Evolutionary conservation across 345 rosid genomes (phyloP).

Genomic region (Citrus unshiu): DNA sequence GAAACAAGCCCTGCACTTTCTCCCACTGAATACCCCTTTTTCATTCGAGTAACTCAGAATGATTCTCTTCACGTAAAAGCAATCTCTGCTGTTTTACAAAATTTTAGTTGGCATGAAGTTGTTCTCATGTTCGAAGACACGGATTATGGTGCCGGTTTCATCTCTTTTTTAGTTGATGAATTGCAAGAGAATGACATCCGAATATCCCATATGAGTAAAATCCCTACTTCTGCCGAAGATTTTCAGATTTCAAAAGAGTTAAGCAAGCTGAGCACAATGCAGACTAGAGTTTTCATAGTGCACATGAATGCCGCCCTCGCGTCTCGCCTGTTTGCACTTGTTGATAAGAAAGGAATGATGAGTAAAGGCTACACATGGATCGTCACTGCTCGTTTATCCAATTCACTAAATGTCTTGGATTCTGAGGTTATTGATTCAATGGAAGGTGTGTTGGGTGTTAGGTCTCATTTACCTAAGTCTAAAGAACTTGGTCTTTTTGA

Average conservation of each 20-base stretch:
- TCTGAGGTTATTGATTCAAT: not conserved
- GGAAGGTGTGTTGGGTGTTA: conserved; percentile 11
- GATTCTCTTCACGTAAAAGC: conserved; percentile 31
- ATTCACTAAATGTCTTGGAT: conserved; percentile 2
- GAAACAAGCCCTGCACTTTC: conserved; percentile 29
- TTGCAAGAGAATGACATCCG: conserved; percentile 23
- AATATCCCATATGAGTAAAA: conserved; percentile 15
- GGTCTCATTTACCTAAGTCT: not conserved
- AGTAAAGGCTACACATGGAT: conserved; percentile 36
- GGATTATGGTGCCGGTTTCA: conserved; percentile 31
- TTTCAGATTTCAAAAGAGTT: conserved; percentile 21
- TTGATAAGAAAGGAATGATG: conserved; percentile 28
- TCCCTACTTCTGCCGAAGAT: conserved; percentile 20
- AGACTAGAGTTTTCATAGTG: conserved; percentile 37
- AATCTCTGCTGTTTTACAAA: conserved; percentile 21
- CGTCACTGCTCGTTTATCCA: conserved; percentile 22
- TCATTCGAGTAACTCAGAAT: conserved; percentile 25
- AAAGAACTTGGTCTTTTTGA: not conserved
- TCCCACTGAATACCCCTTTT: conserved; percentile 12
- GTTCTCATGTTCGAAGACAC: conserved; percentile 33
- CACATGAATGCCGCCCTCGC: conserved; percentile 30
- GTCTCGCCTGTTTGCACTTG: conserved; percentile 26
- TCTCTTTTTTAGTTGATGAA: conserved; percentile 27
- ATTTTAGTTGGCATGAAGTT: conserved; percentile 34
- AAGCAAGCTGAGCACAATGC: conserved; percentile 24